Evolutionary conservation across 768 basidiomycete species (phyloP), one percentile per base, ranked within the genome.

Genomic region (Cyclocybe cylindracea): DNA sequence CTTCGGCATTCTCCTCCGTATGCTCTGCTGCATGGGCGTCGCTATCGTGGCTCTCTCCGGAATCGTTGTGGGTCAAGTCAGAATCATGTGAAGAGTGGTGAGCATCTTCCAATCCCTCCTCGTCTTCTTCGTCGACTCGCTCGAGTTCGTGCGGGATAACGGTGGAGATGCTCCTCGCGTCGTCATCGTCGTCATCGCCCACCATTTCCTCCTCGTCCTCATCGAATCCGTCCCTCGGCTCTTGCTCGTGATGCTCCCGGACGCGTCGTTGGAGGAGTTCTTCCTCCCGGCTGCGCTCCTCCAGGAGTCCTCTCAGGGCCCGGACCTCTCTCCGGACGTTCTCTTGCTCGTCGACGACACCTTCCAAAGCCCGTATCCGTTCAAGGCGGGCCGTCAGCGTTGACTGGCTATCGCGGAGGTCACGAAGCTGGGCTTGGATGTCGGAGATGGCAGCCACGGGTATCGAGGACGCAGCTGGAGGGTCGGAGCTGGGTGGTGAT

Each of bases 331-430:
- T 74, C 67, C 88, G 88, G 63, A 97, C 82, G 7, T 72, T 74
- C n/a, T n/a, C n/a, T n/a, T n/a, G n/a, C 51, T 97, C 94, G 1
- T 79, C 78, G 35, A 96, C 75, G 55, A 91, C 80, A 31, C 77
- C 81, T 62, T 98, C 96, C 36, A 99, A 74, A 18, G 86, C 84
- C 37, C 86, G 83, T 46, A 95, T 87, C 67, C 77, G 92, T 55
- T 94, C 90, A 37, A 91, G 79, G 60, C 97, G 93, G 10, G 70
- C 75, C 2, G 86, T 78, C 10, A 98, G 78, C 0, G 86, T 86
- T 0, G 77, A 66, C 61, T 96, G 94, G 0, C 95, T 97, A 38
- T 94, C 91, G 40, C 79, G 80, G 24, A 24, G 24, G 2, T 24
- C 24, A 24, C 24, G 24, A 10, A 98, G 79, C 65, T 97, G 91